These are phyloP conservation scores for Spizellomyces sp. DNA, from an alignment of 192 early-diverging fungal species.

Conservation along the genomic window DNA sequence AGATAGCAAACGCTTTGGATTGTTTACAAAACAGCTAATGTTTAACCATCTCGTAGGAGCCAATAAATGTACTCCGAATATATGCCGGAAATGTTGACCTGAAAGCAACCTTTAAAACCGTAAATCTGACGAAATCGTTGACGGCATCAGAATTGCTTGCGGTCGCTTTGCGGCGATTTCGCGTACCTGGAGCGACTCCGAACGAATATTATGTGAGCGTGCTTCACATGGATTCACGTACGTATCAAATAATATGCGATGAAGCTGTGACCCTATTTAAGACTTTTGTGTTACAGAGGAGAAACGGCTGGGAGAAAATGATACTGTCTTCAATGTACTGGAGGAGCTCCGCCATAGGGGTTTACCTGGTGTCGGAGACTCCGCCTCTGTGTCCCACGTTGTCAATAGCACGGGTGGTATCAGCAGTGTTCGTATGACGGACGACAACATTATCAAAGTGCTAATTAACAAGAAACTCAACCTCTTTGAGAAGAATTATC, in stretches of 20 bases:
- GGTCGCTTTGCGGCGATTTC: conserved; percentile 40
- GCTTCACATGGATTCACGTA: conserved; percentile 52
- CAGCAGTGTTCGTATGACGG: conserved; percentile 39
- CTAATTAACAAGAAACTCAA: conserved; percentile 58
- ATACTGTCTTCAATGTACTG: conserved; percentile 39
- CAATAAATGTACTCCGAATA: conserved; percentile 52
- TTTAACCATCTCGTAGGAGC: conserved; percentile 23
- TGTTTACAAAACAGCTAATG: not conserved
- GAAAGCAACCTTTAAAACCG: conserved; percentile 53
- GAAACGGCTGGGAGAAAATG: conserved; percentile 34
- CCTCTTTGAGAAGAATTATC: conserved; percentile 50
- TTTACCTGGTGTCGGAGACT: conserved; percentile 43
- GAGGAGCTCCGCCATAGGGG: conserved; percentile 42
- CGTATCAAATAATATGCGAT: conserved; percentile 1
- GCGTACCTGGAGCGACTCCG: conserved; percentile 33
- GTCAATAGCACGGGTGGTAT: conserved; percentile 25
- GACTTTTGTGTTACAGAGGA: conserved; percentile 29
- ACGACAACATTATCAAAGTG: conserved; percentile 56
- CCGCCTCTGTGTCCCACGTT: conserved; percentile 12
- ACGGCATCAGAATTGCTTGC: conserved; percentile 39
- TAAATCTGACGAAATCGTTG: conserved; percentile 45
- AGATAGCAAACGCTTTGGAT: not conserved
- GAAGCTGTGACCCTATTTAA: not conserved
- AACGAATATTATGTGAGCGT: conserved; percentile 48
- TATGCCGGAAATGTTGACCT: conserved; percentile 55